phyloP scores from a whole-genome alignment of 495 filamentous ascomycete species.

The Podospora tetraspora region DNA sequence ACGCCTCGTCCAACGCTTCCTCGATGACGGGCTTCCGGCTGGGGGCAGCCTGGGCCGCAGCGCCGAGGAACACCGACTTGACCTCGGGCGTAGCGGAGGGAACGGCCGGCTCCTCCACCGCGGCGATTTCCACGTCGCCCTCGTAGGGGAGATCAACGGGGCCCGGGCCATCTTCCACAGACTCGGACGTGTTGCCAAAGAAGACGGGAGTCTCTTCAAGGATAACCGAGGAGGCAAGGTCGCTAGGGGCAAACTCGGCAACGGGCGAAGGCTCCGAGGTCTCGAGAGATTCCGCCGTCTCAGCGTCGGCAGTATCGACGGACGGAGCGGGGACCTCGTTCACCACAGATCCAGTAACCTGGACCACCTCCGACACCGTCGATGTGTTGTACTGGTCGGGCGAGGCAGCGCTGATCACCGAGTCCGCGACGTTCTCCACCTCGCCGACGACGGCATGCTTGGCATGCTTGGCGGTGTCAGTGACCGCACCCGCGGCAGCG shows the following conservation, averaged over 20 bases:
- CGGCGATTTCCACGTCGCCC: constrained; percentile 9
- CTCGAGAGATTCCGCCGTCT: constrained; percentile 19
- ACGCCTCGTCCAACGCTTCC: constrained; percentile 48
- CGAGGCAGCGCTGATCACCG: constrained; percentile 4
- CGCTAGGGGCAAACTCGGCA: constrained; percentile 11
- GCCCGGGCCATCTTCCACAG: constrained; percentile 48
- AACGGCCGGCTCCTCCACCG: background rate
- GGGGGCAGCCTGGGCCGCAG: constrained; percentile 41
- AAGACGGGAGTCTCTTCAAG: constrained; percentile 23
- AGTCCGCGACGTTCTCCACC: constrained; percentile 11
- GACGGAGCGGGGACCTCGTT: background rate
- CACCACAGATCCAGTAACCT: background rate
- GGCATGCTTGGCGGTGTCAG: constrained; percentile 12
- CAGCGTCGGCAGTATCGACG: constrained; percentile 12
- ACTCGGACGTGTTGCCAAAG: constrained; percentile 23
- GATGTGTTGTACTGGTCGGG: background rate
- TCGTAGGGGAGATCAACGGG: constrained; percentile 44
- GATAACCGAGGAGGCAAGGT: constrained; percentile 22
- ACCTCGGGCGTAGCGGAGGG: constrained; percentile 19
- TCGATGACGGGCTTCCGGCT: constrained; percentile 38
- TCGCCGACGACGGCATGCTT: constrained; percentile 20
- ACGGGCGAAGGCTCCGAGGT: constrained; percentile 9
- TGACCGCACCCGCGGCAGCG: constrained; percentile 1
- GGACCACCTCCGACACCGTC: background rate
- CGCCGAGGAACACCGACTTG: constrained; percentile 43